phyloP scores from a whole-genome alignment of 176 grass and related monocot species.

The Avena sativa region DNA sequence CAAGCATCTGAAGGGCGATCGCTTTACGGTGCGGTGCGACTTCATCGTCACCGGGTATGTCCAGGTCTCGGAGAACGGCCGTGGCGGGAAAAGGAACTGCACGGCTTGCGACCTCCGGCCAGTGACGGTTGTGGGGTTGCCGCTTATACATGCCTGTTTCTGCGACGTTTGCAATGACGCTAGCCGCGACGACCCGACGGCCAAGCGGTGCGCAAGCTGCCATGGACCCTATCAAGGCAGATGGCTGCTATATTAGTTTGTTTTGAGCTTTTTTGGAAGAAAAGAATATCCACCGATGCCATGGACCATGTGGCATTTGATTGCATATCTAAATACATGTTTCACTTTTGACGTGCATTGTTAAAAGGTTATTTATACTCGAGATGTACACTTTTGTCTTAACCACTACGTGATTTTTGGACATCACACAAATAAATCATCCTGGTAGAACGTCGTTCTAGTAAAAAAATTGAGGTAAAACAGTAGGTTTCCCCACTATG shows the following conservation, averaged over 20 bases:
- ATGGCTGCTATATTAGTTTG: background rate
- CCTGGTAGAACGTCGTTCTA: no score
- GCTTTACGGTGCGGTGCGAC: background rate
- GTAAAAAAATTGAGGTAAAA: no score
- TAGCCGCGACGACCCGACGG: background rate
- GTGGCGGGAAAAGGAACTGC: background rate
- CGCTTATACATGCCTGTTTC: background rate
- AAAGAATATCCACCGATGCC: background rate
- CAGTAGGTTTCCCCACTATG: no score
- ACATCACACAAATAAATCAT: no score
- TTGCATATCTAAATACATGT: no score
- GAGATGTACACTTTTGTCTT: no score
- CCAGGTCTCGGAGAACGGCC: background rate
- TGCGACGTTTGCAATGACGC: background rate
- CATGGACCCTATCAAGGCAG: background rate
- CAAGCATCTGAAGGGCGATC: background rate
- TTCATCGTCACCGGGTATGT: background rate
- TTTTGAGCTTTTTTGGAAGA: background rate
- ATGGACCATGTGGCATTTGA: no score
- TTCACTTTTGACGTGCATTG: no score
- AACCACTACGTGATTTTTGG: no score
- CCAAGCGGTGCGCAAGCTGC: background rate
- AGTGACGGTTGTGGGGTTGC: rapidly evolving
- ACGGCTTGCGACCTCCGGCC: background rate
- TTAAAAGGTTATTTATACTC: no score